phyloP scores from a whole-genome alignment of 345 rosid species.

The Citrus glauca region DNA sequence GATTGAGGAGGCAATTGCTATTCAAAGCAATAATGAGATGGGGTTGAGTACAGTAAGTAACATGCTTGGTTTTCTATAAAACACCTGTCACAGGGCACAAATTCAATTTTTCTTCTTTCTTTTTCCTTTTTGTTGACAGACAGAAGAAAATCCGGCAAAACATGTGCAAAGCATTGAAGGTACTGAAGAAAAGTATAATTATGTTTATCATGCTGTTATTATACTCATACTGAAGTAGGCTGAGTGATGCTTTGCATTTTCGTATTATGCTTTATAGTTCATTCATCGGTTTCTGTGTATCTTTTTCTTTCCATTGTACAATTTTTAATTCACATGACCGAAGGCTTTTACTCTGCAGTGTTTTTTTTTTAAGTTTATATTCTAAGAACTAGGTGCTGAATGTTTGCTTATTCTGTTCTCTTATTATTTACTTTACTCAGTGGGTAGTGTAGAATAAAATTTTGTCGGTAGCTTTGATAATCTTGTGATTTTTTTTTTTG shows the following conservation, averaged over 20 bases:
- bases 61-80: conserved; percentile 11
- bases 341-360: not conserved
- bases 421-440: not conserved
- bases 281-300: not conserved
- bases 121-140: conserved; percentile 33
- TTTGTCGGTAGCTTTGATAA: not conserved
- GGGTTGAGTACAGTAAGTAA: conserved; percentile 55
- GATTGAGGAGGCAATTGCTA: conserved; percentile 82
- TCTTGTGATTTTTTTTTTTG: conserved; percentile 1
- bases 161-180: conserved; percentile 57
- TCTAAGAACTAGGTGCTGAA: conserved; percentile 1
- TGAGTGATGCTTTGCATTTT: not conserved
- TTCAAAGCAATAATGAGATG: conserved; percentile 60
- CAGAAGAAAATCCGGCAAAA: conserved; percentile 45
- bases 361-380: not conserved
- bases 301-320: not conserved
- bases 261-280: not conserved
- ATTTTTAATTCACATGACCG: not conserved
- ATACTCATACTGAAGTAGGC: not conserved
- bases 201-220: not conserved
- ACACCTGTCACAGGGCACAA: conserved; percentile 3
- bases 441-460: not conserved
- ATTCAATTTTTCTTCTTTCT: conserved; percentile 4
- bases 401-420: not conserved
- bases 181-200: conserved; percentile 21